These are phyloP conservation scores for Backusella parvicylindrica DNA, from an alignment of 192 early-diverging fungal species.

Conservation along the genomic window DNA sequence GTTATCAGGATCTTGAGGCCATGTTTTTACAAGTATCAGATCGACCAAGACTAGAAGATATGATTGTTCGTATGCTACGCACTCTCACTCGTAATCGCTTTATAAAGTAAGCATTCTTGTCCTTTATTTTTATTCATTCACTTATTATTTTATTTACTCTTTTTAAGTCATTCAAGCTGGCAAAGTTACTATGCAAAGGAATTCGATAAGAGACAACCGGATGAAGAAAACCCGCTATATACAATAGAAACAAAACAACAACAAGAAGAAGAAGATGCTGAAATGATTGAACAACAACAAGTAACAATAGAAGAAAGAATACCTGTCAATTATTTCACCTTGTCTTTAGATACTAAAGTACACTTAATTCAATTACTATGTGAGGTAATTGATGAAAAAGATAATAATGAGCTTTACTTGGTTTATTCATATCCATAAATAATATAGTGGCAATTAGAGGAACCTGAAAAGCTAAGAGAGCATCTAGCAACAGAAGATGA, in stretches of 20 bases:
- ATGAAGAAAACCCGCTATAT: constrained; percentile 37
- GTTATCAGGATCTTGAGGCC: constrained; percentile 45
- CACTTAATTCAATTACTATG: constrained; percentile 43
- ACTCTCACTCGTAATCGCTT: constrained; percentile 39
- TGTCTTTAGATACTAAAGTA: constrained; percentile 38
- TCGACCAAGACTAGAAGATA: constrained; percentile 37
- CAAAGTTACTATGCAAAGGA: constrained; percentile 18
- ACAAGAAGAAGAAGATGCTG: constrained; percentile 11
- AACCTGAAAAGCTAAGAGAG: constrained; percentile 59
- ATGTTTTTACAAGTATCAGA: constrained; percentile 47
- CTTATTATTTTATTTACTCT: no score
- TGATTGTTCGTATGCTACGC: constrained; percentile 47
- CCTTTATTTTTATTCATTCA: neutral
- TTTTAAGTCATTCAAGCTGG: constrained; percentile 27
- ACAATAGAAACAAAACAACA: neutral
- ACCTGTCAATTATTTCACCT: constrained; percentile 35
- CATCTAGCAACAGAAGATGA: constrained; percentile 55
- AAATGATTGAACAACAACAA: neutral
- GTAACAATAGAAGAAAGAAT: neutral
- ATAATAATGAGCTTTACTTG: neutral
- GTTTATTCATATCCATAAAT: constrained; percentile 15
- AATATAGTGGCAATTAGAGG: constrained; percentile 67
- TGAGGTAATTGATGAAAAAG: constrained; percentile 34
- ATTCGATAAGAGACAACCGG: constrained; percentile 28
- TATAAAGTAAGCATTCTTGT: constrained; percentile 34